A percentile compares a stretch with the other conserved stretches of the same genome.
Evolutionary conservation across 306 rosid species (phyloP).

Genomic region (Cicer judaicum): DNA sequence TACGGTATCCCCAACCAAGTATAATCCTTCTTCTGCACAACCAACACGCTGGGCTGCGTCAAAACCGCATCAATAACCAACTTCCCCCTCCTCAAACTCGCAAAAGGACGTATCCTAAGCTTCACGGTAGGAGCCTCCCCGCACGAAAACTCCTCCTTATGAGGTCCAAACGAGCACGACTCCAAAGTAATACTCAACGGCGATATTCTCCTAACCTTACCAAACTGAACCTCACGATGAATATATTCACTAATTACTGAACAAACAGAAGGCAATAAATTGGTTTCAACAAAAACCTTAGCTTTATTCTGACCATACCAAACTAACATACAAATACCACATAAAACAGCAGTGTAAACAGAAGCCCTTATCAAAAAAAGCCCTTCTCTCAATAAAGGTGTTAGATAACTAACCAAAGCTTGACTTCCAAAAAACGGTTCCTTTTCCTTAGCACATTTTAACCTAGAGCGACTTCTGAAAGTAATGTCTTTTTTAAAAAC

Average conservation of each 20-base stretch:
- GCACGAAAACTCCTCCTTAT: slow-evolving; percentile 83
- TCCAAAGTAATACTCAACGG: slow-evolving; percentile 87
- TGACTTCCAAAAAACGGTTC: slow-evolving; percentile 64
- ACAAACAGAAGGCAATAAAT: slow-evolving; percentile 84
- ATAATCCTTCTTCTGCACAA: slow-evolving; percentile 81
- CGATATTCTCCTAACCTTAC: slow-evolving; percentile 73
- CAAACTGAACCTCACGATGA: slow-evolving; percentile 83
- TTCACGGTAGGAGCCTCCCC: slow-evolving; percentile 84
- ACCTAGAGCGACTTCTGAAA: slow-evolving; percentile 56
- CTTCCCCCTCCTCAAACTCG: slow-evolving; percentile 87
- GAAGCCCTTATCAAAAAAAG: slow-evolving; percentile 77
- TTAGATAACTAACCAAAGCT: slow-evolving; percentile 57
- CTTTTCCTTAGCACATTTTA: slow-evolving; percentile 66
- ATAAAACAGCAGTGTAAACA: slow-evolving; percentile 65
- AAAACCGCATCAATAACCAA: slow-evolving; percentile 84
- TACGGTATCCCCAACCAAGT: slow-evolving; percentile 90
- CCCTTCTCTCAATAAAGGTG: slow-evolving; percentile 76
- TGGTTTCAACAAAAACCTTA: slow-evolving; percentile 70
- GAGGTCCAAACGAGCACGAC: slow-evolving; percentile 85
- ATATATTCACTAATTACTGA: slow-evolving; percentile 64
- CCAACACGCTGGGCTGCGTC: slow-evolving; percentile 70
- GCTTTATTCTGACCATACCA: slow-evolving; percentile 85
- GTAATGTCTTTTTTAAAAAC: slow-evolving; percentile 48
- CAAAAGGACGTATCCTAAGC: slow-evolving; percentile 75
- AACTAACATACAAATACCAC: slow-evolving; percentile 74